phyloP scores from a whole-genome alignment of 352 stramenopile genomes.

The Saprolegnia parasitica region DNA sequence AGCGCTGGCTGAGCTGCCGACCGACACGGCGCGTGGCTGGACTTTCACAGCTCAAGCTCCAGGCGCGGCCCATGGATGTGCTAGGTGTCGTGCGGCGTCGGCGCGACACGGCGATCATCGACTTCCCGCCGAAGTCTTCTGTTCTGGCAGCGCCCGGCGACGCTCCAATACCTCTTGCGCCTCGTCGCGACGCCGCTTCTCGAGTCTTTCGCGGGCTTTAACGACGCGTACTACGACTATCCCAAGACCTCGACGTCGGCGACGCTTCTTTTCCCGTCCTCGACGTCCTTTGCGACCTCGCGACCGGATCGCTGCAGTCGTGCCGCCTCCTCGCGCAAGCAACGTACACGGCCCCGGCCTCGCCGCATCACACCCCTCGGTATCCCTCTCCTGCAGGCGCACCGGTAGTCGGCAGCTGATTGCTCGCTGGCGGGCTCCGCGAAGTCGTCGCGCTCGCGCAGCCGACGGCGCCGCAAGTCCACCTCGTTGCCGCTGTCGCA shows the following conservation, averaged over 20 bases:
- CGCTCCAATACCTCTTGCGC: constrained; percentile 58
- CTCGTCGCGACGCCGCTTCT: constrained; percentile 62
- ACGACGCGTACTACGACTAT: not conserved
- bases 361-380: not conserved
- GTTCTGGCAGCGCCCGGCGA: constrained; percentile 51
- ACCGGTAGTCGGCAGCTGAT: not conserved
- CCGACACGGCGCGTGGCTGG: constrained; percentile 38
- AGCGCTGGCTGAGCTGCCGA: too few relatives aligned
- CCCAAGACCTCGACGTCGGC: not conserved
- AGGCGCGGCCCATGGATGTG: constrained; percentile 44
- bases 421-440: not conserved
- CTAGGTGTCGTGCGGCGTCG: constrained; percentile 50
- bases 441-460: not conserved
- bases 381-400: not conserved
- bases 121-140: constrained; percentile 72
- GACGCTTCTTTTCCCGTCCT: not conserved
- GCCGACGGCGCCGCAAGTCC: not conserved
- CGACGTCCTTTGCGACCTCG: not conserved
- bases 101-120: constrained; percentile 47
- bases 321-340: not conserved
- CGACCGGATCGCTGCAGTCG: not conserved
- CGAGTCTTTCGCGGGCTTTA: not conserved
- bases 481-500: not conserved
- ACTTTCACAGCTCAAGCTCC: constrained; percentile 52
- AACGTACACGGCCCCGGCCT: not conserved